Conservation (phyloP, 2,329 filamentous ascomycete species). For the Teratosphaeriaceae sp. region DNA sequence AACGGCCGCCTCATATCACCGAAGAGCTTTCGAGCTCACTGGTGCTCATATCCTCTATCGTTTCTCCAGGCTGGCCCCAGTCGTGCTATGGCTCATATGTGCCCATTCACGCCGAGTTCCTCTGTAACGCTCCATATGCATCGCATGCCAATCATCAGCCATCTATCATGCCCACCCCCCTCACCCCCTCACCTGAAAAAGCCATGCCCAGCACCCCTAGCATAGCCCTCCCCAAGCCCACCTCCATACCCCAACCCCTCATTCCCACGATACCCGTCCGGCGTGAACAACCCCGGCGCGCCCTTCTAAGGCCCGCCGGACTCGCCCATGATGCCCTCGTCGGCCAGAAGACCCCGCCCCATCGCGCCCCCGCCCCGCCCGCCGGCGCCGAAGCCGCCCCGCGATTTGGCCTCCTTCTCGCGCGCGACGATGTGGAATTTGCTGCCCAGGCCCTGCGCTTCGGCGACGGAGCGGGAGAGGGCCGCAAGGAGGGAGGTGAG, state of each 20-base stretch:
- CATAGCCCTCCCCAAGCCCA: neutral
- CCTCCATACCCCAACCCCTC: neutral
- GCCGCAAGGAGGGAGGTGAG: constrained; percentile 69
- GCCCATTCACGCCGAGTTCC: too few relatives aligned
- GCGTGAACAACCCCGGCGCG: neutral
- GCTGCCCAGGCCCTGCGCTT: constrained; percentile 65
- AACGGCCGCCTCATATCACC: too few relatives aligned
- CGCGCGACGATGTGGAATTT: constrained; percentile 53
- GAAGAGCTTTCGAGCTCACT: too few relatives aligned
- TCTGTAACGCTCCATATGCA: too few relatives aligned
- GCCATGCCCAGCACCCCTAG: too few relatives aligned
- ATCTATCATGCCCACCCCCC: too few relatives aligned
- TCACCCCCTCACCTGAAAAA: too few relatives aligned
- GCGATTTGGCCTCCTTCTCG: constrained; percentile 31
- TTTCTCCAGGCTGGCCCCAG: too few relatives aligned
- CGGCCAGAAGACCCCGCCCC: constrained; percentile 4
- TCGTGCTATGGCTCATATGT: too few relatives aligned
- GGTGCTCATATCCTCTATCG: too few relatives aligned
- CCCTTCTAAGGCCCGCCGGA: constrained; percentile 13
- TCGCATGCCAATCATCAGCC: too few relatives aligned
- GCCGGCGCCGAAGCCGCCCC: constrained; percentile 7
- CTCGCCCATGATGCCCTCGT: constrained; percentile 15
- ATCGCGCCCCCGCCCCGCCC: neutral
- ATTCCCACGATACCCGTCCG: neutral
- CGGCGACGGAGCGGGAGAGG: constrained; percentile 65